Evolutionary conservation across 2,329 filamentous ascomycete species (phyloP), one percentile per base, ranked within the genome.

Genomic region (Dothidotthia symphoricarpi): DNA sequence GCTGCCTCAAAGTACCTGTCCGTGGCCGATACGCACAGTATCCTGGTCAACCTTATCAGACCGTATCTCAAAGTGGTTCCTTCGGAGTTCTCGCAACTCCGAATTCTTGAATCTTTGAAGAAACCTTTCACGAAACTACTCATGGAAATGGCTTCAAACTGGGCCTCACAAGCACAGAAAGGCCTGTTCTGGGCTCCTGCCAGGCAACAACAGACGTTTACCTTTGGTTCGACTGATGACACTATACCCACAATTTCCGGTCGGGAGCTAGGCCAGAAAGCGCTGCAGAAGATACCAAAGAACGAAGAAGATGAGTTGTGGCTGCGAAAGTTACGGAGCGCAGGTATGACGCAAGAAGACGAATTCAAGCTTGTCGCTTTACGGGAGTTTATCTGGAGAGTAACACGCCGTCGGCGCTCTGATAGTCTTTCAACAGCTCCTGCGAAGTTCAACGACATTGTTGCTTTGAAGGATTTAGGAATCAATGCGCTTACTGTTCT

Each of bases 281-380:
- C 80, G 8, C 68, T 93, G 17, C 76, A 74, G 47, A 81, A 80
- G 50, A 70, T 86, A 3, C 69, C 78, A 1, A 90, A 82, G 59
- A 95, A 90, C 51, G 89, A 95, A 7, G 91, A 97, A 63, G 93
- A 98, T 59, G 89, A 96, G 46, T 81, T 89, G 51, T 97, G 93
- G 90, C 72, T 98, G n/a, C 75, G 79, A 11, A 85, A 88, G 48
- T 70, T 98, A 31, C 81, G 86, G 34, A 95, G 88, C 48, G 80
- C 95, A 28, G 93, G 93, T 0, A 81, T 98, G 72, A 73, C 76
- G 1, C 60, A 75, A 1, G 90, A 96, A 29, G 91, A 98, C 52
- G 93, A 98, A 51, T 80, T 86, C 59, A 97, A 98, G 64, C 71
- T 98, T 2, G 72, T 97, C 24, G 86, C 83, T 4, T 73, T 98